These are phyloP conservation scores for Xylona heveae DNA, from an alignment of 495 filamentous ascomycete species.

Conservation along the genomic window DNA sequence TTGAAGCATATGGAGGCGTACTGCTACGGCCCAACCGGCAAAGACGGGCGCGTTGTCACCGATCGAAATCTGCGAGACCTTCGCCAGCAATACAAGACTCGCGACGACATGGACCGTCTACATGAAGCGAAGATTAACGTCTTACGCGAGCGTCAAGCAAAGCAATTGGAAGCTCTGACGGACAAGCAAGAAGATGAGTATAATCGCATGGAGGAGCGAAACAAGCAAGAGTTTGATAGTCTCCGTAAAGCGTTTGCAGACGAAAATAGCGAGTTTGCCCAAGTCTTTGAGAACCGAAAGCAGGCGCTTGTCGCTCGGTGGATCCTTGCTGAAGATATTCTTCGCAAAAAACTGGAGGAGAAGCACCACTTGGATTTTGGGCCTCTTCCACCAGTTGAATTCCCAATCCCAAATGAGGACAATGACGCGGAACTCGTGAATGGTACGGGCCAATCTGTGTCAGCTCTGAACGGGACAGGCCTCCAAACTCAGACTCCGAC, in stretches of 20 bases:
- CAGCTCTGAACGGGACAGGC: no score
- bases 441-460: no score
- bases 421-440: no score
- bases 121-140: conserved; percentile 62
- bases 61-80: conserved; percentile 38
- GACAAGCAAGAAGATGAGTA: conserved; percentile 44
- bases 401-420: not conserved
- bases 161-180: conserved; percentile 41
- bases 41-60: conserved; percentile 20
- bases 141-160: conserved; percentile 52
- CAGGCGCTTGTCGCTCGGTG: conserved; percentile 30
- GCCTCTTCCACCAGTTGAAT: not conserved
- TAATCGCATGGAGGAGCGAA: conserved; percentile 26
- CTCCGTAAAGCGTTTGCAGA: conserved; percentile 32
- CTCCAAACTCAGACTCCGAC: no score
- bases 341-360: conserved; percentile 34
- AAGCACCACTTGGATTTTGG: not conserved
- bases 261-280: conserved; percentile 28
- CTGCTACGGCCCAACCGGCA: conserved; percentile 31
- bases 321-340: conserved; percentile 39
- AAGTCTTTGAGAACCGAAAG: conserved; percentile 28
- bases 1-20: conserved; percentile 67
- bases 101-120: conserved; percentile 46
- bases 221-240: conserved; percentile 26
- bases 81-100: conserved; percentile 44